Conservation (phyloP, 2,329 filamentous ascomycete species). For the Pseudogymnoascus sp. region DNA sequence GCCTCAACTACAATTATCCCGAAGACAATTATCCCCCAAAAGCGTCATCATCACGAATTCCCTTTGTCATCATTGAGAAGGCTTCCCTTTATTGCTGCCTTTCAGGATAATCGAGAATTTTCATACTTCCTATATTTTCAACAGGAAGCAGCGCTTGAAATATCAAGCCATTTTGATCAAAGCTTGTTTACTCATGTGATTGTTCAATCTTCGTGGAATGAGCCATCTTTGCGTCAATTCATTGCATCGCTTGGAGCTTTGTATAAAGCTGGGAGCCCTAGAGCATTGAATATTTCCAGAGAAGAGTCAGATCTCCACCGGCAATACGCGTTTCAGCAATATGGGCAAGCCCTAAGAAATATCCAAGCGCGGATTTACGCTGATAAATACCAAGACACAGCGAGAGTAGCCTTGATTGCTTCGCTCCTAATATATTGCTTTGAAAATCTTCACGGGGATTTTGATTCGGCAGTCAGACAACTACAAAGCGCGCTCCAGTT, state of each 20-base stretch:
- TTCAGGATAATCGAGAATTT: conserved; percentile 16
- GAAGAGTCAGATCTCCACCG: conserved; percentile 12
- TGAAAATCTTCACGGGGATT: conserved; percentile 18
- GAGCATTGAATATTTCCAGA: neutral
- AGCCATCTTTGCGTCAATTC: conserved; percentile 15
- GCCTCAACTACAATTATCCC: neutral
- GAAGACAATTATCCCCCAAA: neutral
- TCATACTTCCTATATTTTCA: conserved; percentile 19
- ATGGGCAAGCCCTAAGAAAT: conserved; percentile 16
- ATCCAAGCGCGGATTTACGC: conserved; percentile 12
- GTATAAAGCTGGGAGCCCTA: conserved; percentile 12
- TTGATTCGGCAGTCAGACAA: conserved; percentile 11
- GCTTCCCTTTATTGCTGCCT: conserved; percentile 8
- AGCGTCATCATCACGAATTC: neutral
- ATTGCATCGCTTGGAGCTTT: conserved; percentile 17
- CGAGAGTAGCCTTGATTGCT: conserved; percentile 18
- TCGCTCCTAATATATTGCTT: conserved; percentile 20
- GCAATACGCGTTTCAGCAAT: conserved; percentile 16
- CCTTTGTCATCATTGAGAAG: neutral
- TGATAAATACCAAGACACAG: conserved; percentile 12
- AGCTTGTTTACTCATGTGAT: conserved; percentile 16
- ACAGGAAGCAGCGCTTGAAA: conserved; percentile 14
- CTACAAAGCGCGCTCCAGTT: neutral
- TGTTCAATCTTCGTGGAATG: conserved; percentile 15
- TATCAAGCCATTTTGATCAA: conserved; percentile 16